These are phyloP conservation scores for Chamaecrista fasciculata DNA, from an alignment of 306 rosid genomes.

Conservation along the genomic window DNA sequence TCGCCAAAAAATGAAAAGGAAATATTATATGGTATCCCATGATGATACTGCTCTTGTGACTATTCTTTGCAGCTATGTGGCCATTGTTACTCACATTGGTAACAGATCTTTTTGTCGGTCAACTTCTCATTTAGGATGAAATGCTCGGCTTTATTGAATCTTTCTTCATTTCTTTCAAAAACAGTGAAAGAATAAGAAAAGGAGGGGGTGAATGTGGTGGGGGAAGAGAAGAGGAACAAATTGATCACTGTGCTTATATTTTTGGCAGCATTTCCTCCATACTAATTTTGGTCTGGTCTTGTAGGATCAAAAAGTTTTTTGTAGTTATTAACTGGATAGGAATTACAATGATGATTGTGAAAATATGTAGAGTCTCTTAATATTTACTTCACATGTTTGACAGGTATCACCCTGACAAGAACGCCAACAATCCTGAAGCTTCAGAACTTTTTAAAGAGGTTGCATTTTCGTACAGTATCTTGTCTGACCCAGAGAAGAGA, in stretches of 20 bases:
- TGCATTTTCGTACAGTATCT: conserved; percentile 87
- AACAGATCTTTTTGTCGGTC: neutral
- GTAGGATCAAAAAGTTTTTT: conserved; percentile 20
- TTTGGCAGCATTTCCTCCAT: neutral
- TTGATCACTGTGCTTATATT: neutral
- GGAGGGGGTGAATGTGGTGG: neutral
- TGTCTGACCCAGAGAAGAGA: conserved; percentile 98
- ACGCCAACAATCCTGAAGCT: conserved; percentile 87
- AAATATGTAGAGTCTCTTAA: conserved; percentile 4
- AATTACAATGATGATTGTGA: conserved; percentile 1
- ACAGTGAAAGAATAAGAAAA: neutral
- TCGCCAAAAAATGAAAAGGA: neutral
- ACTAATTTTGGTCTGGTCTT: neutral
- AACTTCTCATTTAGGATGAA: neutral
- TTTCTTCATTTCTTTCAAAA: neutral
- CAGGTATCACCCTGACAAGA: conserved; percentile 99
- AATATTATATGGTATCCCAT: neutral
- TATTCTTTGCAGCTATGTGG: neutral
- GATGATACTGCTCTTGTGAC: neutral
- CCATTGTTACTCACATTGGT: neutral
- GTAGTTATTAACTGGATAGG: conserved; percentile 10
- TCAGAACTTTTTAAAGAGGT: conserved; percentile 96
- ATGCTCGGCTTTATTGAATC: neutral
- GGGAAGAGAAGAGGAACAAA: neutral
- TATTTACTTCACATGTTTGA: conserved; percentile 13